Evolutionary conservation across 2,329 filamentous ascomycete genomes (phyloP).

Genomic region (Gnomoniopsis smithogilvyi): DNA sequence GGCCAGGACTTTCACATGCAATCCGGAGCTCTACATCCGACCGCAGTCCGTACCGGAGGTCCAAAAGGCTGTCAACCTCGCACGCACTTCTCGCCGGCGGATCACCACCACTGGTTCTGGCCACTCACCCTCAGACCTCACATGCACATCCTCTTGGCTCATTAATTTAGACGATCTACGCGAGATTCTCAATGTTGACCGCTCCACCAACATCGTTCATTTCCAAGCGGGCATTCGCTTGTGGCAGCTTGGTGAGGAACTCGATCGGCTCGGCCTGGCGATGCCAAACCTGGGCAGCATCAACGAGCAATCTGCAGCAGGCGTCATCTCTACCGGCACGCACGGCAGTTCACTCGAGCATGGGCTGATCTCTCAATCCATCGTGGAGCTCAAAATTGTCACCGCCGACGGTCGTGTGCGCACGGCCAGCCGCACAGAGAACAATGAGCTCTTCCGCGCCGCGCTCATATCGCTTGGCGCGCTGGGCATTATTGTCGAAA

Average conservation of each 20-base stretch:
- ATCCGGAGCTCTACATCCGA: constrained; percentile 87
- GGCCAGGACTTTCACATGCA: constrained; percentile 87
- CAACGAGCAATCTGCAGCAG: constrained; percentile 88
- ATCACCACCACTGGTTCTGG: constrained; percentile 58
- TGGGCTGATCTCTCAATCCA: constrained; percentile 77
- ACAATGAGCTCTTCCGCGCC: constrained; percentile 80
- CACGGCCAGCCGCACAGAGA: constrained; percentile 64
- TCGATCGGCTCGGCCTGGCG: constrained; percentile 73
- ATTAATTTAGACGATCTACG: constrained; percentile 80
- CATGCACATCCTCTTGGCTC: constrained; percentile 20
- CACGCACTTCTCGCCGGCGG: constrained; percentile 75
- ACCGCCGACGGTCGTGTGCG: constrained; percentile 75
- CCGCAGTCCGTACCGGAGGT: constrained; percentile 78
- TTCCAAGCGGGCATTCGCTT: constrained; percentile 90
- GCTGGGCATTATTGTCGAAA: constrained; percentile 84
- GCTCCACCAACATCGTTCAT: constrained; percentile 61
- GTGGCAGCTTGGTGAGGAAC: constrained; percentile 66
- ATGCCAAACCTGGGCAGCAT: constrained; percentile 94
- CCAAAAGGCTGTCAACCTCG: constrained; percentile 77
- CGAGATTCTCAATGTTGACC: constrained; percentile 67
- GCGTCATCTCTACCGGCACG: constrained; percentile 88
- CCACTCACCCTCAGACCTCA: constrained; percentile 19
- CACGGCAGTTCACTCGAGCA: constrained; percentile 85
- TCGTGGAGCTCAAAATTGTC: constrained; percentile 73
- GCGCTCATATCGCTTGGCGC: constrained; percentile 85